phyloP scores from a whole-genome alignment of 768 basidiomycete species.

The Myochromella boudieri region DNA sequence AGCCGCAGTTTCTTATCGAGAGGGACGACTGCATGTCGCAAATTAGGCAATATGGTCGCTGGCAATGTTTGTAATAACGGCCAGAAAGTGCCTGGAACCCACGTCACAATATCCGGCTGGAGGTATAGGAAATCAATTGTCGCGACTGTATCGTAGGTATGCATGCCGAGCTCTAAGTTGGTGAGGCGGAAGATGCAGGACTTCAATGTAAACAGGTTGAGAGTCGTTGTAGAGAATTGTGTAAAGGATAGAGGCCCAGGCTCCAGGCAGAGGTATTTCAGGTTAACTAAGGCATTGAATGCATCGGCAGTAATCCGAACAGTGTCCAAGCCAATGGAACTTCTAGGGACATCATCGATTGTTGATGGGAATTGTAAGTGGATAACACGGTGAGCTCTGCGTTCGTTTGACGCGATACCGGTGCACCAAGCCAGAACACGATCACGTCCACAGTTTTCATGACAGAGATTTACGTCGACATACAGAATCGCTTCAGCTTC shows the following conservation, averaged over 20 bases:
- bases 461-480: background rate
- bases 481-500: slow-evolving; percentile 2
- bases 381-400: background rate
- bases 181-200: slow-evolving; percentile 1
- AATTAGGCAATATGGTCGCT: background rate
- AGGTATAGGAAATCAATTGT: background rate
- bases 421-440: background rate
- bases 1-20: background rate
- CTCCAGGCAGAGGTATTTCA: slow-evolving; percentile 10
- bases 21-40: background rate
- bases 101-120: slow-evolving; percentile 5
- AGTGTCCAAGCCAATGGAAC: background rate
- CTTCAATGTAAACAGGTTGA: background rate
- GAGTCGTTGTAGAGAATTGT: background rate
- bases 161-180: background rate
- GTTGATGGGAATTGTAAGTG: slow-evolving; percentile 1
- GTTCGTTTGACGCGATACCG: background rate
- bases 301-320: background rate
- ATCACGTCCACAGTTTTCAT: background rate
- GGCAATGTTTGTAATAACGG: background rate
- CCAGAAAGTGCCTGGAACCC: slow-evolving; percentile 4
- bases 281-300: slow-evolving; percentile 8
- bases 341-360: background rate
- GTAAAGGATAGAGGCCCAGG: too few relatives aligned
- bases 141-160: background rate